Conservation (phyloP, 2,329 filamentous ascomycete species). For the Lachnellula willkommii region DNA sequence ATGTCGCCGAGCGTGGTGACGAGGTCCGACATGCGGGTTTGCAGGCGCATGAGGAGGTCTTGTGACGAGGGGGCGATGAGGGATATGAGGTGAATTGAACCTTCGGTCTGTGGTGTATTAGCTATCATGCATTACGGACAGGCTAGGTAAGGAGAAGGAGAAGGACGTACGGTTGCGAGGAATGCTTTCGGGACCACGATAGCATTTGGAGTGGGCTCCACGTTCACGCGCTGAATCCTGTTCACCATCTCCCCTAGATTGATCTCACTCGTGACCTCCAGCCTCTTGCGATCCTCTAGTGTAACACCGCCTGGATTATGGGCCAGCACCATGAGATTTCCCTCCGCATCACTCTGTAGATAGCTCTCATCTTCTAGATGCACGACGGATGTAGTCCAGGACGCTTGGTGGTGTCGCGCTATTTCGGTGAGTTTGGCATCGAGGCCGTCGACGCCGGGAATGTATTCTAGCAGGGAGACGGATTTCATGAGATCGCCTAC, state of each 20-base stretch:
- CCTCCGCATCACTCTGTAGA: conserved; percentile 79
- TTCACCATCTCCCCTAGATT: conserved; percentile 92
- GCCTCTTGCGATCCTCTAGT: conserved; percentile 62
- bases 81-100: conserved; percentile 84
- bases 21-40: conserved; percentile 61
- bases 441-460: conserved; percentile 50
- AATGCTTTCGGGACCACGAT: conserved; percentile 78
- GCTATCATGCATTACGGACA: not conserved
- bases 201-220: conserved; percentile 58
- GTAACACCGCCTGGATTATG: conserved; percentile 69
- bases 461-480: conserved; percentile 70
- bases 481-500: conserved; percentile 95
- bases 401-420: conserved; percentile 72
- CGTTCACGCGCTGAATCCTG: conserved; percentile 68
- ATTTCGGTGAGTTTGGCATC: conserved; percentile 64
- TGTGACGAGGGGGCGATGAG: conserved; percentile 67
- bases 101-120: conserved; percentile 63
- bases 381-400: conserved; percentile 76
- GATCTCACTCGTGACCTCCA: conserved; percentile 75
- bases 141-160: not conserved
- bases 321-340: conserved; percentile 78
- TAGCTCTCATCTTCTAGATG: conserved; percentile 69
- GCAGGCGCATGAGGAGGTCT: conserved; percentile 77
- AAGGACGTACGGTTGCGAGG: conserved; percentile 68
- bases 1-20: conserved; percentile 68